Percentiles rank a stretch among this genome's conserved stretches.
Conservation (phyloP, 108 stramenopile genomes). For the Conticribra weissflogii region DNA sequence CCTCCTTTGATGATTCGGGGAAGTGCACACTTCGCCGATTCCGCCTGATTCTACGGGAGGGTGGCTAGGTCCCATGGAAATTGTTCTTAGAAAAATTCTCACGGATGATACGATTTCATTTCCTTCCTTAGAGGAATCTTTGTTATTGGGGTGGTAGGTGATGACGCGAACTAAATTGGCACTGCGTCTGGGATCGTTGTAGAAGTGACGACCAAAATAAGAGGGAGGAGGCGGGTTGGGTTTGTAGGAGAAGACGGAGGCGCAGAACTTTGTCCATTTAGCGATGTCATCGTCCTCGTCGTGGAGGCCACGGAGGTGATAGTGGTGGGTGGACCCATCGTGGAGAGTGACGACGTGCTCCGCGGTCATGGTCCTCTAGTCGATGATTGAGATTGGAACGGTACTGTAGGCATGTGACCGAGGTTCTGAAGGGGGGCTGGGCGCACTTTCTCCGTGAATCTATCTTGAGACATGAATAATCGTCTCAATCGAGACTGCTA, state of each 20-base stretch:
- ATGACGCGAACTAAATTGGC: slow-evolving; percentile 58
- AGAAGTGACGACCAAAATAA: slow-evolving; percentile 75
- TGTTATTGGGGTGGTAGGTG: slow-evolving; percentile 2
- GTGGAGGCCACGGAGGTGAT: neutral
- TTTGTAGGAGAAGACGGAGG: slow-evolving; percentile 72
- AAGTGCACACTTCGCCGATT: slow-evolving; percentile 83
- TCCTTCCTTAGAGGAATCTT: neutral
- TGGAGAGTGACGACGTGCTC: neutral
- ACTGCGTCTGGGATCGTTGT: slow-evolving; percentile 67
- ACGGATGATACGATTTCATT: slow-evolving; percentile 65
- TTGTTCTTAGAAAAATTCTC: slow-evolving; percentile 62
- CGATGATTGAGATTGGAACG: too few relatives aligned
- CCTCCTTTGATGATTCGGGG: slow-evolving; percentile 52
- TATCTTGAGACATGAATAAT: too few relatives aligned
- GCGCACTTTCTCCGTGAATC: too few relatives aligned
- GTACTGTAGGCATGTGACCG: too few relatives aligned
- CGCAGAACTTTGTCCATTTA: slow-evolving; percentile 73
- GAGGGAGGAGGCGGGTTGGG: slow-evolving; percentile 56
- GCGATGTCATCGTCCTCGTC: slow-evolving; percentile 22
- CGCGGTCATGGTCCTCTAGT: too few relatives aligned
- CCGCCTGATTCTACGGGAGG: slow-evolving; percentile 54
- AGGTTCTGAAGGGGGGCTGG: too few relatives aligned
- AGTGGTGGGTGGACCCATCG: slow-evolving; percentile 3
- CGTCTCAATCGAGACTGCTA: too few relatives aligned
- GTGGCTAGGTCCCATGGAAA: slow-evolving; percentile 34